These are phyloP conservation scores for Staphylotrichum tortipilum DNA, from an alignment of 495 filamentous ascomycete species.

Conservation along the genomic window DNA sequence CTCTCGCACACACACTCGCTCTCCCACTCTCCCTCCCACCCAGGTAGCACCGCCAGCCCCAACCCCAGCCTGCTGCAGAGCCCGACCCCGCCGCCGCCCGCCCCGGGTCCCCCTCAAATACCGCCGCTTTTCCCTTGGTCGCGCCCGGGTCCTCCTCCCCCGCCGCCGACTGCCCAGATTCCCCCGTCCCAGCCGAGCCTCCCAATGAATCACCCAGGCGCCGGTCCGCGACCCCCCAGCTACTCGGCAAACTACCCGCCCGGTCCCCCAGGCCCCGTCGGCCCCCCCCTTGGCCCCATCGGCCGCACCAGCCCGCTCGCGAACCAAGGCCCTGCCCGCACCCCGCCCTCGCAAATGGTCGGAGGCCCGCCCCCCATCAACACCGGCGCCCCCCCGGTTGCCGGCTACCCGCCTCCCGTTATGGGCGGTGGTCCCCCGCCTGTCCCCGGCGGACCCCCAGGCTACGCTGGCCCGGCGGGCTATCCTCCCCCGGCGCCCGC, in stretches of 20 bases:
- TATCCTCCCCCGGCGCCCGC: conserved; percentile 37
- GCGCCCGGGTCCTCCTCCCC: conserved; percentile 34
- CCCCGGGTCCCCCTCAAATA: conserved; percentile 36
- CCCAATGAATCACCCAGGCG: conserved; percentile 50
- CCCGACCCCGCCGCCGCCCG: conserved; percentile 33
- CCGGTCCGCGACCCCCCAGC: conserved; percentile 60
- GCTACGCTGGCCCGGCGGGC: conserved; percentile 30
- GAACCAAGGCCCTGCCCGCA: conserved; percentile 39
- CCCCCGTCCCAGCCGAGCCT: conserved; percentile 43
- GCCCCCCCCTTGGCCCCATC: conserved; percentile 44
- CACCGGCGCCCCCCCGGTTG: conserved; percentile 45
- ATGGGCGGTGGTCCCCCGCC: conserved; percentile 45
- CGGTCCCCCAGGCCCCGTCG: conserved; percentile 46
- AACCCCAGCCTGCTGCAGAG: conserved; percentile 33
- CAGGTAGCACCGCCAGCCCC: too few relatives aligned
- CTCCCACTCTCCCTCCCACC: too few relatives aligned
- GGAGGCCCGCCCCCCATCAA: conserved; percentile 68
- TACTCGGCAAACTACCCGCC: conserved; percentile 55
- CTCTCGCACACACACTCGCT: too few relatives aligned
- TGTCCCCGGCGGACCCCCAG: conserved; percentile 42
- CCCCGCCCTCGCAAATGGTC: conserved; percentile 52
- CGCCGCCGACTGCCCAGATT: conserved; percentile 37
- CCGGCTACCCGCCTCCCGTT: conserved; percentile 47
- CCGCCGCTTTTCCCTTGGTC: conserved; percentile 31
- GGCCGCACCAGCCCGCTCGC: conserved; percentile 41